Evolutionary conservation across 2,329 filamentous ascomycete species (phyloP).

Genomic region (Proliferodiscus dingleyae): DNA sequence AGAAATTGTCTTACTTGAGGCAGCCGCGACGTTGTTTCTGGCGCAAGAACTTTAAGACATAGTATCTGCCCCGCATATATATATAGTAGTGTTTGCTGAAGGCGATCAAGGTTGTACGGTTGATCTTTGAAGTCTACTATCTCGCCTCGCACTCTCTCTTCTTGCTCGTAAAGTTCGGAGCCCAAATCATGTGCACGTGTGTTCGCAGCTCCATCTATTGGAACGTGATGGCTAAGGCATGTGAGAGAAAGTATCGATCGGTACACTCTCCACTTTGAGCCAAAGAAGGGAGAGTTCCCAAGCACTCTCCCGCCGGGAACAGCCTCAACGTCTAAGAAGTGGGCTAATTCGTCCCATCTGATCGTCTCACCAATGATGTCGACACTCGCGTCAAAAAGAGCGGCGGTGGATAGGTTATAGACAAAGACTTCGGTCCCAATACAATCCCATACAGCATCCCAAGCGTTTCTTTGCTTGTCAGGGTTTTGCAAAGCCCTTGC

Average conservation of each 20-base stretch:
- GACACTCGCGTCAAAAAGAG: background rate
- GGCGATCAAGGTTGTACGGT: background rate
- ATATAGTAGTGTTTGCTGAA: slow-evolving; percentile 5
- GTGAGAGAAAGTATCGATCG: slow-evolving; percentile 2
- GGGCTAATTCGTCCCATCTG: slow-evolving; percentile 1
- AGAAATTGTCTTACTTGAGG: slow-evolving; percentile 1
- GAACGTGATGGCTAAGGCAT: background rate
- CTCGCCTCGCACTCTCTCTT: background rate
- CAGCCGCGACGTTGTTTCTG: background rate
- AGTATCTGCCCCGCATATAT: slow-evolving; percentile 1
- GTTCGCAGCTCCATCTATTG: background rate
- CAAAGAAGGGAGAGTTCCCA: slow-evolving; percentile 4
- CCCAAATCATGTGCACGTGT: background rate
- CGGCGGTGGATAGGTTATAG: background rate
- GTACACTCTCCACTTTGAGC: slow-evolving; percentile 5
- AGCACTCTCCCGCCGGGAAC: background rate
- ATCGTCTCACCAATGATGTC: background rate
- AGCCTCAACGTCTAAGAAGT: slow-evolving; percentile 3
- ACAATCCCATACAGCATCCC: slow-evolving; percentile 1
- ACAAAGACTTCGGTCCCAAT: slow-evolving; percentile 3
- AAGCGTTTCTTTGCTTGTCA: too few species aligned
- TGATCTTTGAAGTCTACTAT: background rate
- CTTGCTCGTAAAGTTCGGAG: background rate
- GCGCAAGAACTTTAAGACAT: background rate
- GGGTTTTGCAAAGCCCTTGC: background rate